phyloP scores from a whole-genome alignment of 345 rosid species.

The Theobroma cacao region DNA sequence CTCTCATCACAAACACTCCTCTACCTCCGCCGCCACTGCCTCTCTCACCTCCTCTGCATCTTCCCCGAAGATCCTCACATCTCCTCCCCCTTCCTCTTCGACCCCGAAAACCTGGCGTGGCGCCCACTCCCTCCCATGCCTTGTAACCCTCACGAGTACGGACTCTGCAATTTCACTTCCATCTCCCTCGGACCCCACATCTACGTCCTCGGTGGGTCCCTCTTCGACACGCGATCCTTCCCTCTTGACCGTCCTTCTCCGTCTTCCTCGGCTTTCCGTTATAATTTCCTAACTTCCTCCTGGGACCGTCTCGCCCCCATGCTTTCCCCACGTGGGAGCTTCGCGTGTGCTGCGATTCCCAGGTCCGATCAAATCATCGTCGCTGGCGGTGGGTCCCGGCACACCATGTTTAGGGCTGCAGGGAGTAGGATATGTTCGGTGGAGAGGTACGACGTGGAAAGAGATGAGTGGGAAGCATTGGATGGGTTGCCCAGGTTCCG shows the following conservation, averaged over 20 bases:
- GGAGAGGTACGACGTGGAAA: conserved; percentile 70
- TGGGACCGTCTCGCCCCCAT: conserved; percentile 81
- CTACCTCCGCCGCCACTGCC: conserved; percentile 47
- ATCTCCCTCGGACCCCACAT: conserved; percentile 56
- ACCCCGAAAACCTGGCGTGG: conserved; percentile 67
- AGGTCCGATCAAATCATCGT: conserved; percentile 55
- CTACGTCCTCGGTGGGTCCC: conserved; percentile 85
- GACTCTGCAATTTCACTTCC: conserved; percentile 86
- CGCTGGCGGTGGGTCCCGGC: conserved; percentile 90
- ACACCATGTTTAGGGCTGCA: conserved; percentile 74
- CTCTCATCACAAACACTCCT: conserved; percentile 71
- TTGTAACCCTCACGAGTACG: conserved; percentile 75
- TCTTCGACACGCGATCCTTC: conserved; percentile 77
- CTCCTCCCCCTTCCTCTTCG: conserved; percentile 76
- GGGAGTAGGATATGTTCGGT: conserved; percentile 81
- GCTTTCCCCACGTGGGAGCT: conserved; percentile 86
- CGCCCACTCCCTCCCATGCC: conserved; percentile 73
- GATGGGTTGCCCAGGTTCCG: conserved; percentile 70
- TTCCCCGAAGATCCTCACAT: conserved; percentile 89
- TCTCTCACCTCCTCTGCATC: conserved; percentile 69
- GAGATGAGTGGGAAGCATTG: conserved; percentile 69
- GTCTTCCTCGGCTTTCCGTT: conserved; percentile 64
- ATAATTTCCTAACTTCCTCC: conserved; percentile 40
- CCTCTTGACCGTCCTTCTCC: conserved; percentile 86
- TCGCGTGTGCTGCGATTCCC: conserved; percentile 65